A percentile compares a stretch with the other conserved stretches of the same genome.
These are phyloP conservation scores for Pseudogymnoascus sp. DNA, from an alignment of 2,329 filamentous ascomycete species.

Conservation along the genomic window DNA sequence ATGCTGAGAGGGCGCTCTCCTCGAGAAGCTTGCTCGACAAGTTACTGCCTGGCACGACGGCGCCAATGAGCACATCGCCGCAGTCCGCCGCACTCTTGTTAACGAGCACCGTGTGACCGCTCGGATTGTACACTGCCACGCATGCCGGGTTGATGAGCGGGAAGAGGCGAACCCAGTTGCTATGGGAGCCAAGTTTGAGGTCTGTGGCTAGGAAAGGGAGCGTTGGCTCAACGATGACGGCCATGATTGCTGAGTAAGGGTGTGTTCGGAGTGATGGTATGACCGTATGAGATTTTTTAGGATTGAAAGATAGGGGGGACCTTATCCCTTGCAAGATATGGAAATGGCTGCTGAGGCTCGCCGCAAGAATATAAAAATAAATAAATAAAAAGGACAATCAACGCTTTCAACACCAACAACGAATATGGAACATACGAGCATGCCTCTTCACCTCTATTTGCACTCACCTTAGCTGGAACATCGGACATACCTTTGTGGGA, in stretches of 20 bases:
- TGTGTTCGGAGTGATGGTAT: neutral
- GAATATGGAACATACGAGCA: neutral
- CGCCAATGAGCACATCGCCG: constrained; percentile 17
- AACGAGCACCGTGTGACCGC: constrained; percentile 15
- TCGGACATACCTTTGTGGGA: neutral
- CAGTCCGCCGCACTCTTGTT: constrained; percentile 15
- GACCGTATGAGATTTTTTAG: neutral
- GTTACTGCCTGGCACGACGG: constrained; percentile 16
- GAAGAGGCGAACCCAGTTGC: constrained; percentile 21
- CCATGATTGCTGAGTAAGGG: constrained; percentile 14
- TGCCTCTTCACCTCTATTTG: neutral
- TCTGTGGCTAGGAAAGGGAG: constrained; percentile 18
- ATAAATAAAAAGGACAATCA: neutral
- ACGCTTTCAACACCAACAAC: neutral
- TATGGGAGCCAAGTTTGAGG: constrained; percentile 18
- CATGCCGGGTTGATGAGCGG: constrained; percentile 22
- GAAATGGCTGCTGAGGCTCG: neutral
- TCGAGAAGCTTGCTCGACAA: constrained; percentile 22
- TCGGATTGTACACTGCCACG: constrained; percentile 14
- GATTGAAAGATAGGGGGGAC: neutral
- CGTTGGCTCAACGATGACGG: constrained; percentile 22
- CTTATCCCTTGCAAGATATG: neutral
- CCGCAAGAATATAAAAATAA: neutral
- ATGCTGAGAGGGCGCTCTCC: constrained; percentile 18
- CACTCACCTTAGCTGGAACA: neutral